A percentile compares a stretch with the other conserved stretches of the same genome.
Conservation (phyloP, 2,329 filamentous ascomycete genomes). For the Coleophoma eucalyptorum region DNA sequence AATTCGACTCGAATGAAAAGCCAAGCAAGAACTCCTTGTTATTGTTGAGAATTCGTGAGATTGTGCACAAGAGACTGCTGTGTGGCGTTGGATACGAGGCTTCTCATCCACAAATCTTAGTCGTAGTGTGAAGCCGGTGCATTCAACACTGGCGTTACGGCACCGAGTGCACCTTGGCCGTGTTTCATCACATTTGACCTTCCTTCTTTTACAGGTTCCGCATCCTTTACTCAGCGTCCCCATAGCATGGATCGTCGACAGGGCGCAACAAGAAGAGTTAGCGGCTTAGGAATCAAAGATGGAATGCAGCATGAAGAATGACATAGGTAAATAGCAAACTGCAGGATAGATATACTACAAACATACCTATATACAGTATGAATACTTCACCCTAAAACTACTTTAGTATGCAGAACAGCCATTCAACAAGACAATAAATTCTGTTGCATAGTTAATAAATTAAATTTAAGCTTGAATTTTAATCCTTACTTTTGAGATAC, state of each 20-base stretch:
- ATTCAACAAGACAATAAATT: too few species aligned
- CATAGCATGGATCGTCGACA: neutral
- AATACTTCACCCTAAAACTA: too few species aligned
- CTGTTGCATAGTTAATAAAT: too few species aligned
- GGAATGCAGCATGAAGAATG: too few species aligned
- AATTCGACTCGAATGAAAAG: conserved; percentile 1
- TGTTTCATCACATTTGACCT: conserved; percentile 9
- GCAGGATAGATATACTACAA: too few species aligned
- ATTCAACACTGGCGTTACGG: conserved; percentile 3
- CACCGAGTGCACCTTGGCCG: conserved; percentile 3
- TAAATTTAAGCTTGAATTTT: too few species aligned
- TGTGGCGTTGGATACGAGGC: conserved; percentile 3
- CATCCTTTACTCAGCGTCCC: conserved; percentile 5
- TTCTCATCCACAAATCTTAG: conserved; percentile 7
- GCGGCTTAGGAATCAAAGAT: neutral
- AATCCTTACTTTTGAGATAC: too few species aligned
- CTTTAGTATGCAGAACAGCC: too few species aligned
- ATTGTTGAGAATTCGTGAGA: neutral
- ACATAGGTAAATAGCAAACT: too few species aligned
- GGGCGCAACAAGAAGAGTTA: neutral
- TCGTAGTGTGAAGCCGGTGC: conserved; percentile 5
- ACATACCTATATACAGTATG: too few species aligned
- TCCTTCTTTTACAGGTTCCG: conserved; percentile 6
- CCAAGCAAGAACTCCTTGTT: conserved; percentile 1
- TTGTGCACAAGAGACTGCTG: neutral